Evolutionary conservation across 202 grass and related monocot species (phyloP).

Genomic region (Alloteropsis angusta): DNA sequence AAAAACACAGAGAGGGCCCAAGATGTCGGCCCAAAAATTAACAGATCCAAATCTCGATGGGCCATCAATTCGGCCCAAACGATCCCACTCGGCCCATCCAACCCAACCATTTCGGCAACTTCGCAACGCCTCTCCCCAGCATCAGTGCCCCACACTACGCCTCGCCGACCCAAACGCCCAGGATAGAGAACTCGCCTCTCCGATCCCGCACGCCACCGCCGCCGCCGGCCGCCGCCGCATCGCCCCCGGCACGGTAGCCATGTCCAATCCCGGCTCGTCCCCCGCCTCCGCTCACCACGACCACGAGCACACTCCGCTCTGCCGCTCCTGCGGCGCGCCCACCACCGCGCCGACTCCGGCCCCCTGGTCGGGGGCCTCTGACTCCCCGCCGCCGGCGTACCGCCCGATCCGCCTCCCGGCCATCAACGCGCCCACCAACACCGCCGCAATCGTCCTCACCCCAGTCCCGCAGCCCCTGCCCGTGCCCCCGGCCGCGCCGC

Average conservation of each 20-base stretch:
- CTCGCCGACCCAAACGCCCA: constrained; percentile 17
- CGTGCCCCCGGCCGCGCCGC: constrained; percentile 35
- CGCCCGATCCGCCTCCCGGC: constrained; percentile 81
- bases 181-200: background rate
- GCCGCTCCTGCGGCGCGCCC: constrained; percentile 53
- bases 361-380: constrained; percentile 36
- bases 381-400: constrained; percentile 82
- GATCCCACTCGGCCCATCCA: background rate
- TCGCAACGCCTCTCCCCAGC: background rate
- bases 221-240: background rate
- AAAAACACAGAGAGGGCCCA: too few species aligned
- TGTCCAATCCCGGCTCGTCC: constrained; percentile 34
- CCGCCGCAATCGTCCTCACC: constrained; percentile 64
- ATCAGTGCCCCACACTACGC: constrained; percentile 7
- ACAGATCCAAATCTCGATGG: background rate
- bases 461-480: constrained; percentile 71
- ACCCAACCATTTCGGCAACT: background rate
- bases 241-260: constrained; percentile 26
- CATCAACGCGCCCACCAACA: constrained; percentile 80
- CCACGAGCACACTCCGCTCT: constrained; percentile 36
- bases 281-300: background rate
- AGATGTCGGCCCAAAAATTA: too few species aligned
- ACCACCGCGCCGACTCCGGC: constrained; percentile 22
- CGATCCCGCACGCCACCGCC: constrained; percentile 24
- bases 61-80: background rate